Evolutionary conservation across 2,329 filamentous ascomycete genomes (phyloP).

Genomic region (Ploettnerulaceae sp.): DNA sequence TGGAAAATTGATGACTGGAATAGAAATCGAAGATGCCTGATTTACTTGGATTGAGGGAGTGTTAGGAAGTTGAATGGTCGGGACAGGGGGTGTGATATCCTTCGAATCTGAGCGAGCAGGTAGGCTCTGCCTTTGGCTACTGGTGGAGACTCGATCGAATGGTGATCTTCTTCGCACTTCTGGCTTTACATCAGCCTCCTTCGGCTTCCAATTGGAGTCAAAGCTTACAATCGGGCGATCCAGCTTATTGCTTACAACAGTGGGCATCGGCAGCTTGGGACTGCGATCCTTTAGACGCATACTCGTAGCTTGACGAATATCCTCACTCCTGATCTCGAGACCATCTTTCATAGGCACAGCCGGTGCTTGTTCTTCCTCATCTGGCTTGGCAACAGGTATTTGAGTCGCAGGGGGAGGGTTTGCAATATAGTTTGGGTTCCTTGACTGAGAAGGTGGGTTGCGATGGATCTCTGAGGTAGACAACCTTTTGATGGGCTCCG

Average conservation of each 20-base stretch:
- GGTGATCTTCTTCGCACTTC: slow-evolving; percentile 38
- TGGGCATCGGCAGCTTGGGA: slow-evolving; percentile 79
- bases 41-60: slow-evolving; percentile 44
- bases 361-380: slow-evolving; percentile 13
- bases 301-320: slow-evolving; percentile 85
- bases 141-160: slow-evolving; percentile 25
- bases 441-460: slow-evolving; percentile 78
- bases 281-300: slow-evolving; percentile 85
- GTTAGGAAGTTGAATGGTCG: slow-evolving; percentile 38
- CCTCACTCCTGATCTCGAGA: slow-evolving; percentile 77
- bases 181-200: slow-evolving; percentile 60
- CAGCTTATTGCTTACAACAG: slow-evolving; percentile 83
- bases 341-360: slow-evolving; percentile 56
- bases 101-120: slow-evolving; percentile 27
- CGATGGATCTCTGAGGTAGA: slow-evolving; percentile 68
- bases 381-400: slow-evolving; percentile 24
- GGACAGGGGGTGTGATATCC: slow-evolving; percentile 31
- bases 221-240: slow-evolving; percentile 97
- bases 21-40: slow-evolving; percentile 34
- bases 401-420: slow-evolving; percentile 44
- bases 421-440: slow-evolving; percentile 72
- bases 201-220: slow-evolving; percentile 73
- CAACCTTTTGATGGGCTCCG: slow-evolving; percentile 39
- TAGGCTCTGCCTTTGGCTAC: slow-evolving; percentile 26
- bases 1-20: slow-evolving; percentile 49